Percentiles rank a stretch among this genome's conserved stretches.
These are phyloP conservation scores for Schrenkiella parvula DNA, from an alignment of 345 rosid genomes.

Conservation along the genomic window DNA sequence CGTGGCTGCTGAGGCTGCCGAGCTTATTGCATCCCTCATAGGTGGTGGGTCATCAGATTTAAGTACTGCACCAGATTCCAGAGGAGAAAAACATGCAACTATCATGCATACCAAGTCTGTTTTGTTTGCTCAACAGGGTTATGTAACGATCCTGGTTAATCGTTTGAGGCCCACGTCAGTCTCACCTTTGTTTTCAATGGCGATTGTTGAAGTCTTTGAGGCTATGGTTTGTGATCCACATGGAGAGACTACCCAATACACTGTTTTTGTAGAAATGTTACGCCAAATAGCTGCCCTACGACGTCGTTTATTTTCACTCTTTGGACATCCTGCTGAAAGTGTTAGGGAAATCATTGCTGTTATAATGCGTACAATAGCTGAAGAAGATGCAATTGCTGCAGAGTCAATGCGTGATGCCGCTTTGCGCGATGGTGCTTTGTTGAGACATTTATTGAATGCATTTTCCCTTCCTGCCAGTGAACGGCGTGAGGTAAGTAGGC, in stretches of 20 bases:
- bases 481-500: constrained; percentile 93
- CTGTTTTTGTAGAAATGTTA: constrained; percentile 94
- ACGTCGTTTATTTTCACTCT: constrained; percentile 93
- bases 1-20: constrained; percentile 89
- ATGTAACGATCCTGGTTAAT: constrained; percentile 72
- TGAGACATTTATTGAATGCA: constrained; percentile 93
- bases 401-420: constrained; percentile 99
- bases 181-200: constrained; percentile 92
- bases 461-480: constrained; percentile 88
- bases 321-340: constrained; percentile 99
- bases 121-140: constrained; percentile 71
- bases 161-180: constrained; percentile 94
- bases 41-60: constrained; percentile 82
- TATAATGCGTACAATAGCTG: constrained; percentile 98
- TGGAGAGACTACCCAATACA: constrained; percentile 93
- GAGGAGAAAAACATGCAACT: constrained; percentile 93
- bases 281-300: constrained; percentile 95
- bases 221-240: constrained; percentile 99
- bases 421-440: constrained; percentile 94
- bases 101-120: constrained; percentile 95
- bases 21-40: constrained; percentile 79
- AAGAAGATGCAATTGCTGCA: constrained; percentile 99
- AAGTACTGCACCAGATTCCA: constrained; percentile 56
- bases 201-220: constrained; percentile 96
- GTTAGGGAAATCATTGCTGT: constrained; percentile 95